phyloP scores from a whole-genome alignment of 768 basidiomycete genomes.

The Royoungia palumana region DNA sequence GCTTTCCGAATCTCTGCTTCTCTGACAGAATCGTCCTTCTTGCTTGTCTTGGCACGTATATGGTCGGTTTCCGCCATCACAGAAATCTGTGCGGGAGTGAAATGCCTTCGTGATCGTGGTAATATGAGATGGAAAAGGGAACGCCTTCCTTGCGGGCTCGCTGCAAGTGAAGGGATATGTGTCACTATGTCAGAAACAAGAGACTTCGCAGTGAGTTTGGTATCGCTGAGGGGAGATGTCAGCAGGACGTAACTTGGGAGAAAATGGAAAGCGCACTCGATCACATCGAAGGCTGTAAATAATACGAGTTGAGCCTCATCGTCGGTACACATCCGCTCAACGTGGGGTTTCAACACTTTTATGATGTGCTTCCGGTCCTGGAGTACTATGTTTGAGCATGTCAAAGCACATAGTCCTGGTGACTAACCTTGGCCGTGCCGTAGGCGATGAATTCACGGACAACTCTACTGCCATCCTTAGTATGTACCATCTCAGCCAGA shows the following conservation, averaged over 20 bases:
- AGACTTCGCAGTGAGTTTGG: conserved; percentile 81
- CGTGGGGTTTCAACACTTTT: conserved; percentile 84
- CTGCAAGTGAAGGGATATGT: conserved; percentile 54
- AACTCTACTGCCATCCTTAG: conserved; percentile 83
- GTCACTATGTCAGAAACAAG: conserved; percentile 67
- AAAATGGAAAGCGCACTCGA: conserved; percentile 57
- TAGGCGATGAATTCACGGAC: conserved; percentile 83
- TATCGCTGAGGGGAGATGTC: conserved; percentile 57
- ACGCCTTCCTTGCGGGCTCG: conserved; percentile 72
- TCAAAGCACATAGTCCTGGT: not conserved
- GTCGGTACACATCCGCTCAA: conserved; percentile 83
- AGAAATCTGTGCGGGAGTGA: conserved; percentile 76
- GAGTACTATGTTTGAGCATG: not conserved
- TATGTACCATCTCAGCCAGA: conserved; percentile 91
- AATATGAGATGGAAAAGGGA: conserved; percentile 79
- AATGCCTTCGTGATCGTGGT: conserved; percentile 81
- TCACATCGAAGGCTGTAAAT: conserved; percentile 86
- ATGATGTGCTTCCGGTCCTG: conserved; percentile 90
- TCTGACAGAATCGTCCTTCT: conserved; percentile 66
- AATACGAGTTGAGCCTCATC: conserved; percentile 89
- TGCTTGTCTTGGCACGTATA: conserved; percentile 70
- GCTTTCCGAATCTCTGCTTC: conserved; percentile 68
- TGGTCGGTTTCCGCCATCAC: conserved; percentile 72
- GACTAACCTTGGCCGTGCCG: conserved; percentile 73
- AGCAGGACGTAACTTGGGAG: not conserved